phyloP scores from a whole-genome alignment of 2,329 filamentous ascomycete species.

The Tolypocladium album region DNA sequence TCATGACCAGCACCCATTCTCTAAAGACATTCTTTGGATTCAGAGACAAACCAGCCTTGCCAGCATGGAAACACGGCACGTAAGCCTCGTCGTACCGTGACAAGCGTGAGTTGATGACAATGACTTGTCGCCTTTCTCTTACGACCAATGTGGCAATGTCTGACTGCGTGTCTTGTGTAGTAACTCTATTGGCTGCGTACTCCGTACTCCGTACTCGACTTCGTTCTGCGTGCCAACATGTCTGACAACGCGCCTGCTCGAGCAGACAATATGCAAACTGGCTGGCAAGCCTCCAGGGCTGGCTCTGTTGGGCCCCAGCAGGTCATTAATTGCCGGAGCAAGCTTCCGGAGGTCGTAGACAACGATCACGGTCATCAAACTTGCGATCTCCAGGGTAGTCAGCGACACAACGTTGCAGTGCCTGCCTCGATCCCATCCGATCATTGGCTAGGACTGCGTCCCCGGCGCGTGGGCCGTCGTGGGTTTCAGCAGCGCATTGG shows the following conservation, averaged over 20 bases:
- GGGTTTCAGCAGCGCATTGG: not conserved
- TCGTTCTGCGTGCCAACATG: not conserved
- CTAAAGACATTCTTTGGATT: too few species aligned
- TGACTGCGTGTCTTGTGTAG: not conserved
- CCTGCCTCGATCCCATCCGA: not conserved
- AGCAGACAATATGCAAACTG: not conserved
- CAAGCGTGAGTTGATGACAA: not conserved
- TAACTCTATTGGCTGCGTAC: too few species aligned
- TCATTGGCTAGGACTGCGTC: not conserved
- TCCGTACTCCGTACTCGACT: too few species aligned
- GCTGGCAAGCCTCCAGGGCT: too few species aligned
- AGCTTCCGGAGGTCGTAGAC: not conserved
- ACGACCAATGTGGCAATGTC: too few species aligned
- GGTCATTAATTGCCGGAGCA: not conserved
- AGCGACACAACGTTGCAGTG: not conserved
- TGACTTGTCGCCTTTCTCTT: too few species aligned
- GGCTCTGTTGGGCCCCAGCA: not conserved
- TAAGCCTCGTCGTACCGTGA: not conserved
- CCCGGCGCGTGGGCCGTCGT: not conserved
- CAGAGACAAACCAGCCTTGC: too few species aligned
- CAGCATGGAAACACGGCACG: too few species aligned
- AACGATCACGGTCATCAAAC: not conserved
- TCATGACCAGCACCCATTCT: not conserved
- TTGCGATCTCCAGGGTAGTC: not conserved
- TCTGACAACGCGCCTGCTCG: not conserved